phyloP scores from a whole-genome alignment of 2,329 filamentous ascomycete genomes.

The Fusarium circinatum region DNA sequence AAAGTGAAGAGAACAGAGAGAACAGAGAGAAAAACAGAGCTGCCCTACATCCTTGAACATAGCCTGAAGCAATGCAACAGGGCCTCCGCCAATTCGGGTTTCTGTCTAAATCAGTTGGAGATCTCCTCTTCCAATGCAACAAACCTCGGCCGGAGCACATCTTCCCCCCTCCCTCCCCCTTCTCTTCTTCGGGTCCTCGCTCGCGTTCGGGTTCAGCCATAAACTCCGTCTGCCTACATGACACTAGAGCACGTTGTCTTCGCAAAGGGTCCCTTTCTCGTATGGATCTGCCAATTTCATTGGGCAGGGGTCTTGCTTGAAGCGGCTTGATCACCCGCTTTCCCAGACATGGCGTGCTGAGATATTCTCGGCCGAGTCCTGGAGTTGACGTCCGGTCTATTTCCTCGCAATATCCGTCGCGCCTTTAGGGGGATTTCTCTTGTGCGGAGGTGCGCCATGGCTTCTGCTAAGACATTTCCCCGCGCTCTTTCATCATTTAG shows the following conservation, averaged over 20 bases:
- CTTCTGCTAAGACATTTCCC: neutral
- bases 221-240: conserved; percentile 8
- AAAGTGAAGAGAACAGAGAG: neutral
- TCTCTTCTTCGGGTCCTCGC: conserved; percentile 17
- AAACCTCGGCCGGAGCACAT: conserved; percentile 17
- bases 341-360: neutral
- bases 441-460: neutral
- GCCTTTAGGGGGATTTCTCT: conserved; percentile 6
- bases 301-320: conserved; percentile 10
- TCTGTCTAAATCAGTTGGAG: neutral
- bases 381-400: conserved; percentile 5
- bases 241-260: conserved; percentile 5
- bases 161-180: conserved; percentile 14
- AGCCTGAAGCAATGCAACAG: conserved; percentile 15
- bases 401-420: conserved; percentile 24
- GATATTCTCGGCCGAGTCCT: conserved; percentile 29
- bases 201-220: conserved; percentile 16
- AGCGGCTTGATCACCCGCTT: neutral
- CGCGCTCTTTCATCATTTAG: neutral
- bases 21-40: neutral
- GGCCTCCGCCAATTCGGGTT: neutral
- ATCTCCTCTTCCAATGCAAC: conserved; percentile 22
- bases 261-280: conserved; percentile 9
- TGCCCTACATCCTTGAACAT: neutral
- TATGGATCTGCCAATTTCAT: neutral